Percentiles rank a stretch among this genome's conserved stretches.
Conservation (phyloP, 2,329 filamentous ascomycete species). For the Ophiostoma sp. region DNA sequence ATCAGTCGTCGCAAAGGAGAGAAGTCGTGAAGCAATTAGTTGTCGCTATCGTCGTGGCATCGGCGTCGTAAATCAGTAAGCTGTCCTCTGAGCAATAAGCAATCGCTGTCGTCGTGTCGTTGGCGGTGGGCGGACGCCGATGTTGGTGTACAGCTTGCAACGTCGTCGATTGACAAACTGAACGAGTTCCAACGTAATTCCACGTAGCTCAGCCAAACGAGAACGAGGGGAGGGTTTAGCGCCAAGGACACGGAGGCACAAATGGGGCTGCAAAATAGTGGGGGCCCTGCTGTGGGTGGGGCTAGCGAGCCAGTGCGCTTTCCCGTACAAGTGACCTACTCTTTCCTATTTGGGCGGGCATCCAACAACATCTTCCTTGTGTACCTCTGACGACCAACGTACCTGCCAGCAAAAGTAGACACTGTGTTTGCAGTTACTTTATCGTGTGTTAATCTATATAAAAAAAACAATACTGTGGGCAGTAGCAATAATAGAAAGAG, state of each 20-base stretch:
- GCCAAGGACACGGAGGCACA: constrained; percentile 15
- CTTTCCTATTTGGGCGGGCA: constrained; percentile 18
- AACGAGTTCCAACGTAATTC: neutral
- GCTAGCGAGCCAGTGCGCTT: neutral
- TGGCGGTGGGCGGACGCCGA: neutral
- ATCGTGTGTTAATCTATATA: neutral
- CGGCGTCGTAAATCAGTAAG: no score
- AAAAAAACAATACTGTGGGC: neutral
- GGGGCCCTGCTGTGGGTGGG: neutral
- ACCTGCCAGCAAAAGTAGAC: neutral
- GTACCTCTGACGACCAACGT: neutral
- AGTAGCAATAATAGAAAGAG: neutral
- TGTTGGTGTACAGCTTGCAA: neutral
- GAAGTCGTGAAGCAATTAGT: neutral
- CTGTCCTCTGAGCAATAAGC: no score
- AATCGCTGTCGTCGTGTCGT: neutral
- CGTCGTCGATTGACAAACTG: neutral
- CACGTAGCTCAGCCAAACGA: constrained; percentile 16
- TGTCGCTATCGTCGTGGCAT: neutral
- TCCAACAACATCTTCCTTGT: neutral
- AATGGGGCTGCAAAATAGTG: constrained; percentile 3
- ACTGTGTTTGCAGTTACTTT: neutral
- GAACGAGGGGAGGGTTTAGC: neutral
- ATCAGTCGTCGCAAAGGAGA: neutral
- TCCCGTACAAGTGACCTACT: constrained; percentile 4